These are phyloP conservation scores for Noccaea caerulescens DNA, from an alignment of 345 rosid species.

Conservation along the genomic window DNA sequence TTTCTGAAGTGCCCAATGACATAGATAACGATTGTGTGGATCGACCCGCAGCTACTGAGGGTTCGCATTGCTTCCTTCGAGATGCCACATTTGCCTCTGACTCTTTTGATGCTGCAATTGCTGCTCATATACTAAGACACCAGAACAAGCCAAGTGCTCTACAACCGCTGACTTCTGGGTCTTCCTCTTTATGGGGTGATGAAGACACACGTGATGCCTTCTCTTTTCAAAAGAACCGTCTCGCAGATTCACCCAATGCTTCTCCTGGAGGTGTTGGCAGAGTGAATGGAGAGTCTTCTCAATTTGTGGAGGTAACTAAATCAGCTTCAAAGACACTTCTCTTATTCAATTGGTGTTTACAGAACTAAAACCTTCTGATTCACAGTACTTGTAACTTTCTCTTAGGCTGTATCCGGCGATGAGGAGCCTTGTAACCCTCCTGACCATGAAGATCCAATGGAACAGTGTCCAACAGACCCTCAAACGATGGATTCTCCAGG, in stretches of 20 bases:
- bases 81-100: conserved; percentile 80
- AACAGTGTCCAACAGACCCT: conserved; percentile 51
- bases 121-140: conserved; percentile 87
- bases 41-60: conserved; percentile 45
- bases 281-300: conserved; percentile 44
- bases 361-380: conserved; percentile 23
- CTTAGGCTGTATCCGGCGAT: conserved; percentile 51
- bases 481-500: conserved; percentile 48
- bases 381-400: conserved; percentile 11
- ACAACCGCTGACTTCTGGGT: conserved; percentile 50
- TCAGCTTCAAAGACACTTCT: conserved; percentile 10
- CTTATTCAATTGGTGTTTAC: neutral
- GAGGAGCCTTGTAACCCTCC: conserved; percentile 45
- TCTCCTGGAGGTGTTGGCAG: conserved; percentile 42
- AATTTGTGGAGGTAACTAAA: conserved; percentile 52
- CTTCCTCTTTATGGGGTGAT: conserved; percentile 89
- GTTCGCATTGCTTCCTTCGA: conserved; percentile 58
- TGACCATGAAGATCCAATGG: conserved; percentile 51
- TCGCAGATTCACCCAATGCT: conserved; percentile 47
- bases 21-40: conserved; percentile 49
- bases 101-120: conserved; percentile 98
- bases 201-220: conserved; percentile 99
- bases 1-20: conserved; percentile 67
- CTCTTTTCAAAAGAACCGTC: conserved; percentile 62
- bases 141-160: conserved; percentile 61